Percentiles rank a stretch among this genome's conserved stretches.
Evolutionary conservation across 2,329 filamentous ascomycete species (phyloP).

Genomic region (Xenosphaeropsis pyriputrescens): DNA sequence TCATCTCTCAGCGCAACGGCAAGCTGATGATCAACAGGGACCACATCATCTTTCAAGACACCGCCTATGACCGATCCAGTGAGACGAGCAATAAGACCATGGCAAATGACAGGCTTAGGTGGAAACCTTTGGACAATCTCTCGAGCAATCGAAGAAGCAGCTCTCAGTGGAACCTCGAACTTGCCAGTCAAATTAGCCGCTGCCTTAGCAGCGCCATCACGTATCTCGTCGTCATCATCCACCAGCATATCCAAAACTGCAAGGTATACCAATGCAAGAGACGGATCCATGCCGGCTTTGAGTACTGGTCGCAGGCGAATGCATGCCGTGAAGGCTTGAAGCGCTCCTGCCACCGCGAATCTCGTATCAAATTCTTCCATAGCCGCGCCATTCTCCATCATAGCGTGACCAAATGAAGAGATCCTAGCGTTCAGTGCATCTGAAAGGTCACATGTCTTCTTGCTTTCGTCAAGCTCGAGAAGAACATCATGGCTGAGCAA

Average conservation of each 20-base stretch:
- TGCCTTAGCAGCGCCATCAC: conserved; percentile 44
- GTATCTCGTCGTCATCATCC: conserved; percentile 86
- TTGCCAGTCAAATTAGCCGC: conserved; percentile 28
- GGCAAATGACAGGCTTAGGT: too few species aligned
- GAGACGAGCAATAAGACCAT: too few species aligned
- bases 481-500: too few species aligned
- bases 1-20: conserved; percentile 34
- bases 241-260: conserved; percentile 63
- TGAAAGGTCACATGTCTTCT: too few species aligned
- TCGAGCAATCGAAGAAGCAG: conserved; percentile 14
- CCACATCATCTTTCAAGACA: too few species aligned
- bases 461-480: too few species aligned
- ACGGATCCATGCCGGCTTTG: conserved; percentile 10
- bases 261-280: conserved; percentile 40
- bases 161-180: conserved; percentile 2
- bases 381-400: too few species aligned
- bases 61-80: too few species aligned
- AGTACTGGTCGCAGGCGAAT: conserved; percentile 8
- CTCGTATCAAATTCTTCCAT: conserved; percentile 48
- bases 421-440: too few species aligned
- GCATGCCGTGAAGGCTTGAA: conserved; percentile 31
- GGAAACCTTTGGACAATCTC: too few species aligned
- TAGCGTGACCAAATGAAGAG: too few species aligned
- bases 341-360: conserved; percentile 39
- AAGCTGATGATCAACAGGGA: conserved; percentile 27